Evolutionary conservation across 495 filamentous ascomycete species (phyloP).

Genomic region (Xylaria flabelliformis): DNA sequence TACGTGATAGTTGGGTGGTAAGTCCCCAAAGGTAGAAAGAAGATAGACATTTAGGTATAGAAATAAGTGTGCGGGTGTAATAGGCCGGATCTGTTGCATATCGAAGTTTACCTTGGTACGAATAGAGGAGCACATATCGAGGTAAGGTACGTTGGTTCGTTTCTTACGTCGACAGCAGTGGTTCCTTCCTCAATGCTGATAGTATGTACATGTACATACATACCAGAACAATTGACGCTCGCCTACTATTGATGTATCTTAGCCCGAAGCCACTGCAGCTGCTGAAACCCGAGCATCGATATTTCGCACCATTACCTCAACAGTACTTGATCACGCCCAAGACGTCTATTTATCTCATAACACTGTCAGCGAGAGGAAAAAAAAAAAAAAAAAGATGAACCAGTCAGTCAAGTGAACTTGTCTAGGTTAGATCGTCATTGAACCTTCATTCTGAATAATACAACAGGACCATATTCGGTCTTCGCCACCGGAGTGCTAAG

Average conservation of each 20-base stretch:
- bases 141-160: not conserved
- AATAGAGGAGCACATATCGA: not conserved
- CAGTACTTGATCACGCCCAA: not conserved
- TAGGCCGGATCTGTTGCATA: too few relatives aligned
- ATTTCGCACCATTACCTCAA: not conserved
- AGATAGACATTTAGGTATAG: not conserved
- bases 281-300: not conserved
- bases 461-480: not conserved
- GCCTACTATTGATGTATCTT: too few relatives aligned
- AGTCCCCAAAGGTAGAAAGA: not conserved
- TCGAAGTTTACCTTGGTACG: too few relatives aligned
- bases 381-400: not conserved
- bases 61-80: not conserved
- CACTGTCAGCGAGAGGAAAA: not conserved
- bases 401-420: not conserved
- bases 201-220: too few relatives aligned
- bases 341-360: not conserved
- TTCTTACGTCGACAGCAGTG: not conserved
- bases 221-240: too few relatives aligned
- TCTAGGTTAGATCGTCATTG: not conserved
- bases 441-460: conserved; percentile 6
- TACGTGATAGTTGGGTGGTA: not conserved
- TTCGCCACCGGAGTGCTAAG: not conserved
- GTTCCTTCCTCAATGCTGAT: not conserved
- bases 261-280: too few relatives aligned